phyloP scores from a whole-genome alignment of 202 grass and related monocot species.

The Hordeum pubiflorum region DNA sequence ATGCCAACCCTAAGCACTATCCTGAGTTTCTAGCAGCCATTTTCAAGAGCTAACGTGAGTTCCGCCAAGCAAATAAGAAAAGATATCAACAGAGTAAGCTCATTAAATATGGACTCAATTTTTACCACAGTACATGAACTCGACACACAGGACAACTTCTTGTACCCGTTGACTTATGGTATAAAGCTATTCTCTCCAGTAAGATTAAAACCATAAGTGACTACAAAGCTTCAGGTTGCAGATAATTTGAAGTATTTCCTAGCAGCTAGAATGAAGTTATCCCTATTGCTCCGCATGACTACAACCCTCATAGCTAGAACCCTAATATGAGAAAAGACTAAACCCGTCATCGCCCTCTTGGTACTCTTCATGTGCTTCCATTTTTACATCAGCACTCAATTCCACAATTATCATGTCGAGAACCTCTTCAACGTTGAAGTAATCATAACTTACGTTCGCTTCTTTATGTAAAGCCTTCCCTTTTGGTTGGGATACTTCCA shows the following conservation, averaged over 20 bases:
- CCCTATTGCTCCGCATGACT: slow-evolving; percentile 26
- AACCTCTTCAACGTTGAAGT: slow-evolving; percentile 44
- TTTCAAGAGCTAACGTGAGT: slow-evolving; percentile 30
- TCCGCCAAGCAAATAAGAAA: slow-evolving; percentile 22
- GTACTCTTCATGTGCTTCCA: slow-evolving; percentile 47
- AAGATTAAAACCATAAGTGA: slow-evolving; percentile 36
- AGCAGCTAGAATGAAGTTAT: slow-evolving; percentile 41
- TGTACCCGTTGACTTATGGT: slow-evolving; percentile 45
- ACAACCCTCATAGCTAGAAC: slow-evolving; percentile 9
- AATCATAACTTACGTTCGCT: slow-evolving; percentile 33
- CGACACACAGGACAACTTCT: slow-evolving; percentile 49
- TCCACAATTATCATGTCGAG: slow-evolving; percentile 47
- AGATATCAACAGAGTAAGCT: slow-evolving; percentile 31
- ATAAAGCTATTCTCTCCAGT: slow-evolving; percentile 40
- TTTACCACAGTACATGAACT: slow-evolving; percentile 49
- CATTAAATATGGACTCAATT: slow-evolving; percentile 39
- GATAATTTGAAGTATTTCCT: slow-evolving; percentile 35
- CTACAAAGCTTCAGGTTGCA: slow-evolving; percentile 31
- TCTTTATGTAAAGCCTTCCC: slow-evolving; percentile 17
- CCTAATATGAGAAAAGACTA: slow-evolving; percentile 52
- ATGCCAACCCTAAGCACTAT: slow-evolving; percentile 12
- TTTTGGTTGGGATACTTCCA: slow-evolving; percentile 14
- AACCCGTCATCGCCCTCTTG: slow-evolving; percentile 46
- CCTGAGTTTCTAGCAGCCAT: not conserved
- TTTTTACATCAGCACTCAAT: slow-evolving; percentile 45